Base-by-base conservation (phyloP, 768 basidiomycete genomes). In the Rhizopogon rudus region DNA sequence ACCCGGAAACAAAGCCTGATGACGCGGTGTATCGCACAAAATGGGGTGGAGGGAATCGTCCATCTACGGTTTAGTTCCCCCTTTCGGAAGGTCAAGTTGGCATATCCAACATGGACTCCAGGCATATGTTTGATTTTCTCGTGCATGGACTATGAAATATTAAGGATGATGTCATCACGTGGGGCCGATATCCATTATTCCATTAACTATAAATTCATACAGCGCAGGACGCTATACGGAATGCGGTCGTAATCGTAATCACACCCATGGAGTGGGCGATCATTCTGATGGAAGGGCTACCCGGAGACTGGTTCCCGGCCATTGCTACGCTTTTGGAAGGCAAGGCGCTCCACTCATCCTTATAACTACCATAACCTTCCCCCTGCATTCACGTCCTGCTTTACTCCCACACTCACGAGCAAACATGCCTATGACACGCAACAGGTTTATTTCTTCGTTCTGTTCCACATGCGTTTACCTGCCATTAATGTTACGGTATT, bases 1-100 rank as follows among this genome's bases (percentile, higher is more conserved):
- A 97, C 65, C 93, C 93, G 0, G 91, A 90, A 39, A 95, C 93
- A 2, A 75, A 81, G 44, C 74, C 70, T 33, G 82, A 89, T 56
- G 91, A 95, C 62, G 75, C 75, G 2, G 69, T 73, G 25, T 72
- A 70, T 58, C 58, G 57, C 43, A 59, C 65, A 53, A 67, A 60
- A 60, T 72, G 73, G 73, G 63, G 71, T 39, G 58, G 54, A 3
- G 25, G 57, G 44, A 62, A 59, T n/a, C 57, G 52, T 20, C 37
- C 60, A 16, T 61, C 62, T 13, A 42, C 61, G 33, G 48, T 37
- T 14, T 49, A 49, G 20, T 16, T 25, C 5, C 40, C 13, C 13
- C 6, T 7, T 40, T 40, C 40, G 12, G n/a, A 17, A 40, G 22
- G 22, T 49, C 35, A 33, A 10, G 12, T 13, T 37, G 35, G 12